These are phyloP conservation scores for Magnusiomyces suaveolens DNA, from an alignment of 1,139 yeast genomes.

Conservation along the genomic window DNA sequence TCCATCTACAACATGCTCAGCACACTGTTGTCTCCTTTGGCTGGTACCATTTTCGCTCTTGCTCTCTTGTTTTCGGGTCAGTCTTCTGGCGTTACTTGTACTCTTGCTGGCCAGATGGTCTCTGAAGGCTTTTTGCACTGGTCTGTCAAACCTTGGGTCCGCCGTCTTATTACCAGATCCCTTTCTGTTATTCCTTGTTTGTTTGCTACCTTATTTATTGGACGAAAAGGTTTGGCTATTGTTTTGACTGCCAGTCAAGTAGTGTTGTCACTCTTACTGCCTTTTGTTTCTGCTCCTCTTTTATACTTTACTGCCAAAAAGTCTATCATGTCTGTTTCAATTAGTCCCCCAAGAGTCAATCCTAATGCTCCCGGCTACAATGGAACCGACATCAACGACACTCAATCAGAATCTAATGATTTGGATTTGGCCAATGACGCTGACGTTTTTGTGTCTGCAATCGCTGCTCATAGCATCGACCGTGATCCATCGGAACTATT, in stretches of 20 bases:
- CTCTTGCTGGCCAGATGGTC: constrained; percentile 80
- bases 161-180: constrained; percentile 60
- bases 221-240: constrained; percentile 50
- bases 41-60: constrained; percentile 67
- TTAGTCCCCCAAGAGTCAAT: constrained; percentile 12
- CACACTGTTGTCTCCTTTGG: constrained; percentile 52
- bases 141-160: constrained; percentile 66
- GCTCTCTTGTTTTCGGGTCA: constrained; percentile 71
- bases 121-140: constrained; percentile 75
- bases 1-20: constrained; percentile 55
- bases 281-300: constrained; percentile 84
- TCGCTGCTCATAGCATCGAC: neutral
- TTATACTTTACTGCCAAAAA: constrained; percentile 72
- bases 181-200: constrained; percentile 69
- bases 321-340: constrained; percentile 61
- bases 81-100: constrained; percentile 78
- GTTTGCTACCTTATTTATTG: constrained; percentile 46
- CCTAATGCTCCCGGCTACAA: neutral
- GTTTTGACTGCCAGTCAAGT: constrained; percentile 70
- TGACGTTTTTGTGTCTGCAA: neutral
- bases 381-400: neutral
- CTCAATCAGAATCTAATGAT: neutral
- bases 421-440: neutral
- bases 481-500: neutral
- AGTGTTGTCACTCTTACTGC: constrained; percentile 69